Conservation (phyloP, 495 filamentous ascomycete genomes). For the Xylaria palmicola region DNA sequence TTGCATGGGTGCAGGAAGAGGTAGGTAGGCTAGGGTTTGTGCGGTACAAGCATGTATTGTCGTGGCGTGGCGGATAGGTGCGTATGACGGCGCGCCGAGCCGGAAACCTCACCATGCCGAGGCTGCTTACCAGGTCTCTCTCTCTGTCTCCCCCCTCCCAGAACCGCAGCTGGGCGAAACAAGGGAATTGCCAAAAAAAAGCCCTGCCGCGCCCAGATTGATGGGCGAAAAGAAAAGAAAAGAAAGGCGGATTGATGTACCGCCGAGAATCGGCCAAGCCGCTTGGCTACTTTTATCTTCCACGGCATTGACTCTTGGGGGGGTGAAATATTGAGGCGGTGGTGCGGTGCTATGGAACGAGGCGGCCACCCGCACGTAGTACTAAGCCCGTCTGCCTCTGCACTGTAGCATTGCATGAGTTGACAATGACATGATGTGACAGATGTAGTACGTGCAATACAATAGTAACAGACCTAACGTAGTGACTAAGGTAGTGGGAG, state of each 20-base stretch:
- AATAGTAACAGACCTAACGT: too few species aligned
- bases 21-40: slow-evolving; percentile 4
- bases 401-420: neutral
- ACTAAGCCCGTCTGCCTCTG: neutral
- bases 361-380: neutral
- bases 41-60: too few species aligned
- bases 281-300: slow-evolving; percentile 2
- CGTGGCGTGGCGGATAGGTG: too few species aligned
- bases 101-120: slow-evolving; percentile 1
- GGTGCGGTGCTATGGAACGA: neutral
- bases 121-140: slow-evolving; percentile 1
- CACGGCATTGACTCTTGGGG: neutral
- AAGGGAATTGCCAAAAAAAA: too few species aligned
- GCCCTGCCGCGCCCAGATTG: neutral
- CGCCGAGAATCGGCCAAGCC: slow-evolving; percentile 10
- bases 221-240: neutral
- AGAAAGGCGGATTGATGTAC: neutral
- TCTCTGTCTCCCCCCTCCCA: too few species aligned
- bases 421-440: neutral
- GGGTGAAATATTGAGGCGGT: neutral
- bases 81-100: slow-evolving; percentile 2
- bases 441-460: too few species aligned
- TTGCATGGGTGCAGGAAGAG: neutral
- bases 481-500: too few species aligned
- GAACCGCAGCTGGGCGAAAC: slow-evolving; percentile 11